Base-by-base conservation (phyloP, 139 green algal genomes). In the Tetraselmis chui region DNA sequence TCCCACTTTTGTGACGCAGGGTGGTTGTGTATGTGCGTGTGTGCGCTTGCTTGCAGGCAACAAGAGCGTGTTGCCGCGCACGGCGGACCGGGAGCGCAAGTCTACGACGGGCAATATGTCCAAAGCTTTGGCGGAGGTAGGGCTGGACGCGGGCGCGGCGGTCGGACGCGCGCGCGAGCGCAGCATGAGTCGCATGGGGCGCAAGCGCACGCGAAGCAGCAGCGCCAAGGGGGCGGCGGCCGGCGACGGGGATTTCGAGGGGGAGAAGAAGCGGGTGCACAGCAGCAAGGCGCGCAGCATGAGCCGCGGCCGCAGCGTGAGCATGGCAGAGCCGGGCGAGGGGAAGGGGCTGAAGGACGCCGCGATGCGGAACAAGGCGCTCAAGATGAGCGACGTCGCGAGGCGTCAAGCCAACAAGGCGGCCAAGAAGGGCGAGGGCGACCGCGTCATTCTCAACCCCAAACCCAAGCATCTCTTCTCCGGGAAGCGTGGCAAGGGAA, bases 391-490 rank as follows among this genome's bases (percentile, higher is more conserved):
- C 30, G 94, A 98, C 89, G 93, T 92, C 84, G 89, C 89, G 75
- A 92, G 97, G 87, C 82, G 85, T 32, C 86, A 76, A 31, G 85
- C 84, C 59, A 95, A 96, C 86, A 94, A 94, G 90, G 83, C 88
- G 78, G 92, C 90, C 31, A 88, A 83, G 84, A 87, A 81, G 30
- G 91, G 91, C 76, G 91, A 94, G 82, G 91, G 59, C 2, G 91
- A 94, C 84, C 76, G 90, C 25, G 85, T 87, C 67, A 97, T 98
- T 84, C 90, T 76, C 76, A 97, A 92, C 79, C 95, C 94, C 85
- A 97, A 94, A 89, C 97, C 97, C 59, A 99, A 99, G 94, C 97
- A 99, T 82, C 87, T 99, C 59, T 96, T 99, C 86, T 91, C 84
- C 28, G 96, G 96, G 28, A 99, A 98, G 84, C 85, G 92, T 1